Evolutionary conservation across 2,329 filamentous ascomycete species (phyloP).

Genomic region (Fusarium penzigii): DNA sequence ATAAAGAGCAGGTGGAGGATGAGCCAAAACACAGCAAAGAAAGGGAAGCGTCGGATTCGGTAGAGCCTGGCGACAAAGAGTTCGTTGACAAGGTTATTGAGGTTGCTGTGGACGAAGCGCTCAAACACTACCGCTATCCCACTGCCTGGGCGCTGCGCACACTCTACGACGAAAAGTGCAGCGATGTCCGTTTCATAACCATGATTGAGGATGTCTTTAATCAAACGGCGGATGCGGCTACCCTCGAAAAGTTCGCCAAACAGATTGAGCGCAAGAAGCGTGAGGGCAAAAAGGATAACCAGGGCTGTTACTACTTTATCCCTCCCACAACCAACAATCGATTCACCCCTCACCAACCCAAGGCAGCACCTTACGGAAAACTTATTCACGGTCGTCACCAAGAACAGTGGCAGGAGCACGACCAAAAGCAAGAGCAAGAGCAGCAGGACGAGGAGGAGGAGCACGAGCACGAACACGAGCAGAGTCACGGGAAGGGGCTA

Average conservation of each 20-base stretch:
- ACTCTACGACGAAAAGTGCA: slow-evolving; percentile 59
- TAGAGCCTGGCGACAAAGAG: slow-evolving; percentile 41
- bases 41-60: slow-evolving; percentile 16
- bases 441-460: background rate
- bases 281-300: slow-evolving; percentile 55
- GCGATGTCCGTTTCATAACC: slow-evolving; percentile 52
- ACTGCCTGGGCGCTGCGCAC: slow-evolving; percentile 63
- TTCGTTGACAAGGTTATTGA: slow-evolving; percentile 56
- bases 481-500: slow-evolving; percentile 1
- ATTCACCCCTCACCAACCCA: slow-evolving; percentile 46
- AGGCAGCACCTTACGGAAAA: slow-evolving; percentile 50
- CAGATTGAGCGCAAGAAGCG: slow-evolving; percentile 57
- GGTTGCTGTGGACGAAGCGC: slow-evolving; percentile 58
- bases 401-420: slow-evolving; percentile 15
- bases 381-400: slow-evolving; percentile 42
- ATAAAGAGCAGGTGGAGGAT: slow-evolving; percentile 11
- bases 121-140: slow-evolving; percentile 58
- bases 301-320: slow-evolving; percentile 56
- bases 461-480: background rate
- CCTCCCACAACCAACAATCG: slow-evolving; percentile 46
- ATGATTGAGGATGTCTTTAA: slow-evolving; percentile 60
- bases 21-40: slow-evolving; percentile 3
- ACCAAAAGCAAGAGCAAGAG: background rate
- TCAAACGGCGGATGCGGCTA: slow-evolving; percentile 56
- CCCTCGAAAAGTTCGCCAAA: slow-evolving; percentile 51